Conservation (phyloP, 2,329 filamentous ascomycete species). For the Graphiopsis chlorocephala region DNA sequence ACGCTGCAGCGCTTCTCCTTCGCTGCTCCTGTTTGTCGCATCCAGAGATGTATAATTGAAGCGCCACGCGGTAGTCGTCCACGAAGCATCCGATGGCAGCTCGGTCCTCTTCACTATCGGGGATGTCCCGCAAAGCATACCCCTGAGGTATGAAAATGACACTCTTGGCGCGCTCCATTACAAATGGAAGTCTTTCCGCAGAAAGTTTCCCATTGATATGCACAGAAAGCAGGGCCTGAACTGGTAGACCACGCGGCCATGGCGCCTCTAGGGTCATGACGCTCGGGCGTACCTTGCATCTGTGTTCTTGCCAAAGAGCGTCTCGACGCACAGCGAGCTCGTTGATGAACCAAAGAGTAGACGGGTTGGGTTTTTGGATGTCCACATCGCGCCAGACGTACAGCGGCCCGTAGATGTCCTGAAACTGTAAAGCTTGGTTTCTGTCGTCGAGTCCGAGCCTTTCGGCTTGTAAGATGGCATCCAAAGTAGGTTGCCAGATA, state of each 20-base stretch:
- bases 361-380: conserved; percentile 18
- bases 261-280: conserved; percentile 27
- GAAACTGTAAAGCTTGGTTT: conserved; percentile 19
- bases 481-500: conserved; percentile 32
- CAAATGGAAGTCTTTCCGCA: conserved; percentile 14
- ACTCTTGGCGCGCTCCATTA: conserved; percentile 16
- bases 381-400: not conserved
- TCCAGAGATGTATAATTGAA: conserved; percentile 26
- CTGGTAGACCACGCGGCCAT: conserved; percentile 35
- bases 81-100: conserved; percentile 35
- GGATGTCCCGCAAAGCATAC: conserved; percentile 22
- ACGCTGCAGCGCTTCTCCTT: conserved; percentile 25
- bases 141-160: conserved; percentile 16
- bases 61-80: conserved; percentile 33
- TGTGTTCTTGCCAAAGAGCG: conserved; percentile 31
- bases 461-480: conserved; percentile 21
- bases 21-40: conserved; percentile 9
- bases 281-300: conserved; percentile 27
- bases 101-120: conserved; percentile 26
- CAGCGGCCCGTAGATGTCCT: conserved; percentile 15
- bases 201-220: conserved; percentile 11
- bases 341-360: conserved; percentile 36
- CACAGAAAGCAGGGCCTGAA: conserved; percentile 33
- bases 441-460: conserved; percentile 22
- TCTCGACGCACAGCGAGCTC: conserved; percentile 36